Evolutionary conservation across 768 basidiomycete species (phyloP), one percentile per base, ranked within the genome.

Genomic region (Boletus speciosus): DNA sequence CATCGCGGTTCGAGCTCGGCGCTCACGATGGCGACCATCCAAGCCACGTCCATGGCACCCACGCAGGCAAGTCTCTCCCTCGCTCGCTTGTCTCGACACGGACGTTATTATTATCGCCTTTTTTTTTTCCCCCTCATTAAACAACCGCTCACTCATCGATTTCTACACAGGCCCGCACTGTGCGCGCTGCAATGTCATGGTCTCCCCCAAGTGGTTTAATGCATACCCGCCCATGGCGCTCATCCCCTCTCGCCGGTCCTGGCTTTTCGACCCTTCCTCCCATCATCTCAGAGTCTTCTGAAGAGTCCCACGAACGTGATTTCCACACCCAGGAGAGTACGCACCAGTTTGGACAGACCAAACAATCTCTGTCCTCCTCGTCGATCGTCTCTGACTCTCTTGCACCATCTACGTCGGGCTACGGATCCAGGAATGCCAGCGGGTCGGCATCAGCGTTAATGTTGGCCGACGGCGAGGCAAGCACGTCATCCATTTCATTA

Each of bases 171-270:
- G n/a, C 16, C 40, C 66, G 66, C 58, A 29, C 57, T 44, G 27
- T 32, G 27, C 65, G 65, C 44, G 42, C 54, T 23, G 10, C 49
- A 29, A 11, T 56, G 23, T 11, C 54, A 4, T 57, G 54, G 52
- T 32, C 52, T 16, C 55, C 54, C 15, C 39, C 59, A 14, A 37
- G 37, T n/a, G 54, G 50, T 12, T 16, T 43, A 11, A 43, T 51
- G 25, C 52, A 60, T 6, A 55, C 70, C 8, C 70, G 68, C 3
- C 68, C 68, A 4, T 52, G 64, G 54, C 68, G 68, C 14, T 70
- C 68, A 12, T 70, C 68, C 0, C 68, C 68, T 0, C 68, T 70
- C 38, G 61, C 69, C 0, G 47, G 67, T 1, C 61, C 59, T 32
- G 67, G 25, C 4, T 60, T 69, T 15, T 69, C 66, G 9, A 69